Evolutionary conservation across 139 green algal genomes (phyloP), one percentile per base, ranked within the genome.

Genomic region (Volvox africanus): DNA sequence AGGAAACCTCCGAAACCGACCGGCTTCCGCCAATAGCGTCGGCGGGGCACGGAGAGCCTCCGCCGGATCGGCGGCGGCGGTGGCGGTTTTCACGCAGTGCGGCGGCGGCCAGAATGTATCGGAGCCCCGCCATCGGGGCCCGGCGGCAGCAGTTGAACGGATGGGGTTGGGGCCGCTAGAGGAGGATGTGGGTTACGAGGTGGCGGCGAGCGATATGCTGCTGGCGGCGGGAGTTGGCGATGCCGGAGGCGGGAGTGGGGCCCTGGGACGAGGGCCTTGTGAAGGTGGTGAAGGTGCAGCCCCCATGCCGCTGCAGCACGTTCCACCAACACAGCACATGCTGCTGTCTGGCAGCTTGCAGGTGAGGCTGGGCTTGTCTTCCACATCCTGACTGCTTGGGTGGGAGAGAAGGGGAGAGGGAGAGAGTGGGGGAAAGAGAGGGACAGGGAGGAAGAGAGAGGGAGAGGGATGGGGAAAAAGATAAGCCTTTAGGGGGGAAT

Each of bases 241-340:
- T 0, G 16, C 32, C 82, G 61, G 82, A 16, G 13, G 62, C 19
- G 20, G 82, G n/a, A n/a, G n/a, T n/a, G n/a, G n/a, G n/a, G n/a
- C n/a, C n/a, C n/a, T n/a, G n/a, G n/a, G n/a, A n/a, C n/a, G n/a
- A n/a, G n/a, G n/a, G n/a, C n/a, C n/a, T 6, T 18, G 61, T 11
- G 30, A 28, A n/a, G n/a, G n/a, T n/a, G n/a, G n/a, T n/a, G n/a
- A n/a, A 44, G 80, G 80, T 14, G 12, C 55, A 44, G 80, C 1
- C 30, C 18, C 16, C 50, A n/a, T 22, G 80, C n/a, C 26, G 80
- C 28, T 32, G 28, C 55, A 30, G 1, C 84, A 81, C 68, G 21
- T 89, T 22, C 68, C 68, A 37, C 84, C 61, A 68, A 6, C 84
- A 26, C 37, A 71, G 26, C 84, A 89, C 84, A n/a, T 89, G 36